Evolutionary conservation across 176 grass and related monocot genomes (phyloP).

Genomic region (Zea mays): DNA sequence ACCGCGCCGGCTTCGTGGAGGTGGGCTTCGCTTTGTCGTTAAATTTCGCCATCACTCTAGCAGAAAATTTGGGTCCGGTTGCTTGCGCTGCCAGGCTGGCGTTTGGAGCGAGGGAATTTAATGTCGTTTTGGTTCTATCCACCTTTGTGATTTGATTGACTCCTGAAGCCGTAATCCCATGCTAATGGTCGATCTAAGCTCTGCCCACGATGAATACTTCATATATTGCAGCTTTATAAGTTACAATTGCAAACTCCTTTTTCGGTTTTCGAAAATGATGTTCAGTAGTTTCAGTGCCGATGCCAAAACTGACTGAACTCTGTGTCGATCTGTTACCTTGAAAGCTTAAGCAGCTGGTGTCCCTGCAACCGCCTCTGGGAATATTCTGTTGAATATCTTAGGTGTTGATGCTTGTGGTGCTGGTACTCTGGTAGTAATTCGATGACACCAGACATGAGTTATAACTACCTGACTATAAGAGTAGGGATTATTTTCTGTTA

Average conservation of each 20-base stretch:
- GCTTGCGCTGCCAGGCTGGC: background rate
- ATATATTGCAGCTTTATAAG: background rate
- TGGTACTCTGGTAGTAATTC: background rate
- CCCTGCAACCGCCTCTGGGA: background rate
- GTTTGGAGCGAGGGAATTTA: background rate
- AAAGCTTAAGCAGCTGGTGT: background rate
- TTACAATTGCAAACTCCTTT: background rate
- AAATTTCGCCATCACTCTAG: background rate
- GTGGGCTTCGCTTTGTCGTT: background rate
- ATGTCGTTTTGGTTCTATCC: background rate
- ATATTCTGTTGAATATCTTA: background rate
- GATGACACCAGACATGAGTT: background rate
- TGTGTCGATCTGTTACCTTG: background rate
- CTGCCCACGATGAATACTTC: background rate
- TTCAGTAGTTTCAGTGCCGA: background rate
- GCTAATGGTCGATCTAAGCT: background rate
- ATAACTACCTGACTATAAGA: background rate
- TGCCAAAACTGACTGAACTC: background rate
- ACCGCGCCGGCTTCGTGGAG: slow-evolving; percentile 36
- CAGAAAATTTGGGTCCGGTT: background rate
- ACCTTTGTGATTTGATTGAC: background rate
- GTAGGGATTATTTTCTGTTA: background rate
- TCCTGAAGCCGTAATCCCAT: background rate
- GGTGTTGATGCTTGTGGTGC: background rate
- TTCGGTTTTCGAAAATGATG: background rate